phyloP scores from a whole-genome alignment of 208 protist species.

The Naegleria lovaniensis region DNA sequence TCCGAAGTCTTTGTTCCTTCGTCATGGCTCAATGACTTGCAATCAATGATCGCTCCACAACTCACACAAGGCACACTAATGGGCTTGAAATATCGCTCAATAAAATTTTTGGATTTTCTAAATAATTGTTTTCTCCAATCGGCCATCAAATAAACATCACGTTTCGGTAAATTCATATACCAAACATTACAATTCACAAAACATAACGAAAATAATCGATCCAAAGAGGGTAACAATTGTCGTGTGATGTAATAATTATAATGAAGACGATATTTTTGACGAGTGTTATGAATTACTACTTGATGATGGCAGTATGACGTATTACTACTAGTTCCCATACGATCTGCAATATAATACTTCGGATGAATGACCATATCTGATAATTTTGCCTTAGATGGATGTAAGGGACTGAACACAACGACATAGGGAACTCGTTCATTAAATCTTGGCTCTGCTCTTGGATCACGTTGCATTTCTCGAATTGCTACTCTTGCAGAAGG shows the following conservation, averaged over 20 bases:
- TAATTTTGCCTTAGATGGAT: conserved; percentile 44
- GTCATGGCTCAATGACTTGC: background rate
- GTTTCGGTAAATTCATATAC: background rate
- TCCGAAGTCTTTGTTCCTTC: background rate
- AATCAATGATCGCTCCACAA: background rate
- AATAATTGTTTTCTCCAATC: background rate
- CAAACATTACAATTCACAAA: conserved; percentile 24
- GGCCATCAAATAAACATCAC: background rate
- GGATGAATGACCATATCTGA: conserved; percentile 56
- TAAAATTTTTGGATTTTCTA: background rate
- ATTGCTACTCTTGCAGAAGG: conserved; percentile 37
- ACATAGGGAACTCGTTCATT: conserved; percentile 64
- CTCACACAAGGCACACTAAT: background rate
- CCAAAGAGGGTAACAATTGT: conserved; percentile 67
- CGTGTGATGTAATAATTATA: conserved; percentile 72
- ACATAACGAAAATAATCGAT: conserved; percentile 47
- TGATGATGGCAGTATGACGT: conserved; percentile 28
- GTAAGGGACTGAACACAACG: conserved; percentile 49
- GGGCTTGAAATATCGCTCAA: background rate
- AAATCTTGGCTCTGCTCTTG: conserved; percentile 50
- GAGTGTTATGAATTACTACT: conserved; percentile 5
- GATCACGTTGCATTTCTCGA: conserved; percentile 41
- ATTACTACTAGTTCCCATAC: background rate
- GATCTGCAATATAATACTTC: background rate
- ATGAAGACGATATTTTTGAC: conserved; percentile 32